Base-by-base conservation (phyloP, 345 rosid genomes). In the Erysimum cheiranthoides region DNA sequence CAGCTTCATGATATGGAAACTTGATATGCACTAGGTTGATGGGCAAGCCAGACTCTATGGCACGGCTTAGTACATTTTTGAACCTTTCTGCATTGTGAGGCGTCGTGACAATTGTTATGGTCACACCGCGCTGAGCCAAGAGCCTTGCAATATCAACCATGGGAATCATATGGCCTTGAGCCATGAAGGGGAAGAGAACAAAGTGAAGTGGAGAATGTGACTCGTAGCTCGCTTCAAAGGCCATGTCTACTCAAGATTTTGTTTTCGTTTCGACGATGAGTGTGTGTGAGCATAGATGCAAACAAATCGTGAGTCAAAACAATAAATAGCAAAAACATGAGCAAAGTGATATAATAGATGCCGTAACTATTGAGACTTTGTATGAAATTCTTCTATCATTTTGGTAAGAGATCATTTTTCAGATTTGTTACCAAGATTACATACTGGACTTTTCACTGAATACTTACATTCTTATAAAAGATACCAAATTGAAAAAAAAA, bases 131-230 rank as follows among this genome's bases (percentile, higher is more conserved):
- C 39, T 38, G 75, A 40, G 87, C 88, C 35, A 87, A 32, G 5
- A 82, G 43, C 60, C 73, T 79, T 32, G 82, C 85, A 5, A 87
- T 76, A 72, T 85, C 84, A 7, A 78, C 18, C 83, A 83, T 70
- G 8, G 82, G 88, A 28, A 83, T 78, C 71, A 74, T 49, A 60
- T 86, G 87, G 68, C 87, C 84, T 10, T 63, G 75, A 56, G 61
- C 70, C 65, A 66, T 75, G 68, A 66, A 75, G 0, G 68, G 73
- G 68, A 68, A 75, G 30, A 75, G 73, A 60, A 67, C 68, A 75
- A 67, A 50, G 38, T 74, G 78, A 45, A 74, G 83, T 3, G 74
- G 30, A 46, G 42, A 0, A 43, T 62, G 9, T 2, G 46, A 50
- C 1, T 71, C 2, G 10, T 60, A 12, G 36, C 5, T n/a, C 13